Evolutionary conservation across 2,329 filamentous ascomycete species (phyloP).

Genomic region (Coniochaeta sp.): DNA sequence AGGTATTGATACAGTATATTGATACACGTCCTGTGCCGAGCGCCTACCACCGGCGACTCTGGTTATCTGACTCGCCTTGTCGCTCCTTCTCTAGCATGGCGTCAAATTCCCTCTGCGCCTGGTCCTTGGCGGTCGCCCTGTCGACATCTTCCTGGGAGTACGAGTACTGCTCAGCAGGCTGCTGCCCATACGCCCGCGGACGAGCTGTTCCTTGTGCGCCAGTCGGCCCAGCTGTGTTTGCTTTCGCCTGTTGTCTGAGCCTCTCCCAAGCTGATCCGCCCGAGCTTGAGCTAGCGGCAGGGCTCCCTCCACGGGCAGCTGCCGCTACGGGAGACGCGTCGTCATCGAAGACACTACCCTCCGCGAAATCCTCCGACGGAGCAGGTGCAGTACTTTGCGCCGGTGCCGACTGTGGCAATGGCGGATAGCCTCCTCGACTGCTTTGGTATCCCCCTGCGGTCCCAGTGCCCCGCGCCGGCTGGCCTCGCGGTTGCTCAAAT

Average conservation of each 20-base stretch:
- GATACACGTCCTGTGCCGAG: neutral
- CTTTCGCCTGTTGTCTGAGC: constrained; percentile 11
- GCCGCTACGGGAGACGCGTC: constrained; percentile 16
- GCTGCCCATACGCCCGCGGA: constrained; percentile 5
- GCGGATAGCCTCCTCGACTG: neutral
- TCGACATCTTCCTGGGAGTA: constrained; percentile 12
- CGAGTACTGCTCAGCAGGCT: constrained; percentile 11
- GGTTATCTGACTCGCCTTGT: neutral
- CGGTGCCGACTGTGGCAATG: neutral
- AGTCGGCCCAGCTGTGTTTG: neutral
- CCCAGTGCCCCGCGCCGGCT: neutral
- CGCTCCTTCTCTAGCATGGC: constrained; percentile 20
- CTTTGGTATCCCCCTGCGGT: neutral
- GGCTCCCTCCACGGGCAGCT: constrained; percentile 2
- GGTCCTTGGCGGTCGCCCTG: constrained; percentile 13
- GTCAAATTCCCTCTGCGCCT: constrained; percentile 20
- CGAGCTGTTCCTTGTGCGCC: too few relatives aligned
- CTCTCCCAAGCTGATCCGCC: constrained; percentile 14
- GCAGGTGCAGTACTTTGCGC: neutral
- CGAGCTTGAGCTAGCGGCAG: neutral
- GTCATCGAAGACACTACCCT: constrained; percentile 13
- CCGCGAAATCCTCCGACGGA: neutral
- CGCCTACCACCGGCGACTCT: neutral
- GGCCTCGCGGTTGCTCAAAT: neutral
- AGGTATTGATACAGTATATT: neutral